Evolutionary conservation across 257 asterid genomes (phyloP), one percentile per base, ranked within the genome.

Genomic region (Solanum tarijense): DNA sequence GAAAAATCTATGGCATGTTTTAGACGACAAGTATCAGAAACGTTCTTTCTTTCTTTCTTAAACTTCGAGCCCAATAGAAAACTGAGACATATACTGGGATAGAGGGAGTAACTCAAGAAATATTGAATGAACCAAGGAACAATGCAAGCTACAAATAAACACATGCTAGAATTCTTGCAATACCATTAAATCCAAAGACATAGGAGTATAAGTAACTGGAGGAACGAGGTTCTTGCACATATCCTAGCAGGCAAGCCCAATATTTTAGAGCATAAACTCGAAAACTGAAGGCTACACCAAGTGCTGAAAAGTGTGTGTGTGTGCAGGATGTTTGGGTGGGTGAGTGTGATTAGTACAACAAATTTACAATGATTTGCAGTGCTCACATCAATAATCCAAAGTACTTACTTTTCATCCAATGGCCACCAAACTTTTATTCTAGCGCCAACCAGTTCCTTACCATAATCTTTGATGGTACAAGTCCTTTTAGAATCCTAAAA

Each of bases 351-450:
- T 48, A 86, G 68, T 38, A 32, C 83, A 69, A 14, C 29, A 85
- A 43, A 72, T 46, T 71, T 46, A 46, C 71, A 3, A 23, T 43
- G 29, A 65, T 46, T 31, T 55, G 41, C n/a, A 35, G 46, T 27
- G 35, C 39, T 38, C 83, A 66, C 72, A 66, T 5, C 9, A 21
- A 32, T 86, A 38, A 14, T 75, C 39, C 65, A 76, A 83, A 89
- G 83, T 48, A 89, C 93, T 88, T 89, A 94, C 94, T 23, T 27
- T 75, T 66, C 69, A 90, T 87, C 94, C 79, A 89, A 29, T 29
- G 94, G 91, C 92, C 96, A 91, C 93, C 91, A 93, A 84, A 94
- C 90, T 73, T 91, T 93, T 81, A 94, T 91, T 75, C 87, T 89
- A 84, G 90, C 65, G 25, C 93, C 96, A 87, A 93, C 86, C 87